Conservation (phyloP, 257 asterid species). For the Solanum peruvianum region DNA sequence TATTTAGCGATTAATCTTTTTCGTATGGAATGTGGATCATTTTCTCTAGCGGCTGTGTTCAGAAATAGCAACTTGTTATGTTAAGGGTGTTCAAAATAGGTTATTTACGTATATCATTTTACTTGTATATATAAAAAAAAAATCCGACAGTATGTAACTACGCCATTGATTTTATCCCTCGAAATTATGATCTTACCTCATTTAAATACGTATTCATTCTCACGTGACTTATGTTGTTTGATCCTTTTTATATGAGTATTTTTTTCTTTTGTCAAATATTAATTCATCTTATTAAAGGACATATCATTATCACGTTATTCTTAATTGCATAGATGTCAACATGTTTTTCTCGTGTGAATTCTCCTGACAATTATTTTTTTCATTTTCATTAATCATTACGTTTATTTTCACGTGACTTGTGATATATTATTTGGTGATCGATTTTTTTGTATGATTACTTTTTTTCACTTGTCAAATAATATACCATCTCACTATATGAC, state of each 20-base stretch:
- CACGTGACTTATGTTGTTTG: neutral
- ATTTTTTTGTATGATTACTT: neutral
- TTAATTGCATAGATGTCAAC: neutral
- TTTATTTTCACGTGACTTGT: no score
- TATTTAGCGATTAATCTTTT: neutral
- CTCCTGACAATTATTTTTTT: neutral
- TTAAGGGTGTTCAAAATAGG: no score
- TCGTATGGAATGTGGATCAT: neutral
- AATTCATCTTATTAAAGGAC: no score
- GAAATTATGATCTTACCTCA: neutral
- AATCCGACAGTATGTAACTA: no score
- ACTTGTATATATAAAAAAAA: no score
- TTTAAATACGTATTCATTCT: neutral
- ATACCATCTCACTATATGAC: neutral
- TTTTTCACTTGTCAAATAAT: neutral
- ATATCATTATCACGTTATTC: neutral
- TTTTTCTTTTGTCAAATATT: no score
- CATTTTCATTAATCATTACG: no score
- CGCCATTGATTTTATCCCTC: neutral
- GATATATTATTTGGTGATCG: neutral
- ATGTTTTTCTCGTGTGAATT: neutral
- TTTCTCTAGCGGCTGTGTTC: no score
- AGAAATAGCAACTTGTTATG: no score
- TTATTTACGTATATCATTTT: no score
- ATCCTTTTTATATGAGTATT: no score